Evolutionary conservation across 768 basidiomycete species (phyloP).

Genomic region (Phanerochaete carnosa): DNA sequence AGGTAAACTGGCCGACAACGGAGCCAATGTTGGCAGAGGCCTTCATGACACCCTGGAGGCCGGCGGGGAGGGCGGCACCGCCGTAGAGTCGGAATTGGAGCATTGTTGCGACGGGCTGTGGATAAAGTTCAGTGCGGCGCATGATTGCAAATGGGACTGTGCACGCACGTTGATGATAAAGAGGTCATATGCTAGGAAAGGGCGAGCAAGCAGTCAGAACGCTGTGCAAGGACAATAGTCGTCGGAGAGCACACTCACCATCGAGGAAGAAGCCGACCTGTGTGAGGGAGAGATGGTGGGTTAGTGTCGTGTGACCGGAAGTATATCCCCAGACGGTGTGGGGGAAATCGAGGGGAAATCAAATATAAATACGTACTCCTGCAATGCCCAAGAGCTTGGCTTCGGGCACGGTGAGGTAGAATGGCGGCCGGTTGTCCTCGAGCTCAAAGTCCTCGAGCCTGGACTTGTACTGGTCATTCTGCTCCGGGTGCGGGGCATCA

Average conservation of each 20-base stretch:
- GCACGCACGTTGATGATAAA: conserved; percentile 64
- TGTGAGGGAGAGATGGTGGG: not conserved
- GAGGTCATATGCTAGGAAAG: conserved; percentile 57
- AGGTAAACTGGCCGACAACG: conserved; percentile 65
- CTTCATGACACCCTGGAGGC: conserved; percentile 61
- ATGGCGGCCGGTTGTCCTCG: conserved; percentile 33
- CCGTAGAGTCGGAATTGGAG: conserved; percentile 61
- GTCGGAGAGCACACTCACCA: conserved; percentile 36
- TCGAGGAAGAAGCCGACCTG: conserved; percentile 73
- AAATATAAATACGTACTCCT: conserved; percentile 40
- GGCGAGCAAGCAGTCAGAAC: not conserved
- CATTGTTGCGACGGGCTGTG: conserved; percentile 64
- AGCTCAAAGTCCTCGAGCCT: conserved; percentile 32
- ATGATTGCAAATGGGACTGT: not conserved
- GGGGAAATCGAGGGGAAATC: conserved; percentile 1
- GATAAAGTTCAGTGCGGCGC: not conserved
- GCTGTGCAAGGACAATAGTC: not conserved
- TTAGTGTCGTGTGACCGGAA: conserved; percentile 3
- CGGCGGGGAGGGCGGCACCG: conserved; percentile 46
- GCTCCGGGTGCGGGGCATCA: not conserved
- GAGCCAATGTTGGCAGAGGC: conserved; percentile 70
- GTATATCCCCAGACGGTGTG: not conserved
- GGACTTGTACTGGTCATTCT: conserved; percentile 3
- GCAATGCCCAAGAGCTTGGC: conserved; percentile 60
- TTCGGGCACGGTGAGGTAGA: conserved; percentile 41